Base-by-base conservation (phyloP, 2,329 filamentous ascomycete genomes). In the Drechslera avenae region DNA sequence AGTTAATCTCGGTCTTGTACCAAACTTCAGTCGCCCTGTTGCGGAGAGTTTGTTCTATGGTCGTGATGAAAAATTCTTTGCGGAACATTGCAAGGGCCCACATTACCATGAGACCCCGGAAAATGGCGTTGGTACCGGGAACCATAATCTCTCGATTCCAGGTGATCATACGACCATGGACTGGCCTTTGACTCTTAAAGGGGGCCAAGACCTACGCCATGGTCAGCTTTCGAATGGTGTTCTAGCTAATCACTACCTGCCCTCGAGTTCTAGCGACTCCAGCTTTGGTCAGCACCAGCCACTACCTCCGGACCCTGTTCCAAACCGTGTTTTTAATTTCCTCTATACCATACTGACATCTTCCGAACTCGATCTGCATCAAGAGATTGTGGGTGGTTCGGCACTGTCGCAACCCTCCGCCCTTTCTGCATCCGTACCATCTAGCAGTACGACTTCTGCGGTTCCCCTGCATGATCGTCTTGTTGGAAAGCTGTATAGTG, bases 11-110 rank as follows among this genome's bases (percentile, higher is more conserved):
- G 52, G 46, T 3, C 47, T 66, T 7, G 62, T 67, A 9, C 63
- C 65, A 4, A 67, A 66, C 36, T 68, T 68, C 39, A 65, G 59
- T 13, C 58, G 57, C 16, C 62, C 63, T 0, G 44, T 63, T 14
- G 23, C 32, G 14, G 40, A 46, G 4, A 59, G 52, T 23, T 17
- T 41, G 1, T 66, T 60, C 32, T 52, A 56, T 37, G 53, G 59
- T 33, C 54, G 42, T 28, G 26, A 28, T 28, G 26, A 28, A 28
- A 8, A 28, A 2, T 8, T 28, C 14, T 9, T 10, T 17, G 10
- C 18, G 9, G 10, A 8, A 2, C 26, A 34, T n/a, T 26, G 26
- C 4, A 28, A 28, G 17, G 35, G 19, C 9, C 35, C 43, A 12
- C 18, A 50, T 18, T 16, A 18, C 4, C 39, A 42, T n/a, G 21